phyloP scores from a whole-genome alignment of 805 yeast genomes.

The Kluyveromyces siamensis region DNA sequence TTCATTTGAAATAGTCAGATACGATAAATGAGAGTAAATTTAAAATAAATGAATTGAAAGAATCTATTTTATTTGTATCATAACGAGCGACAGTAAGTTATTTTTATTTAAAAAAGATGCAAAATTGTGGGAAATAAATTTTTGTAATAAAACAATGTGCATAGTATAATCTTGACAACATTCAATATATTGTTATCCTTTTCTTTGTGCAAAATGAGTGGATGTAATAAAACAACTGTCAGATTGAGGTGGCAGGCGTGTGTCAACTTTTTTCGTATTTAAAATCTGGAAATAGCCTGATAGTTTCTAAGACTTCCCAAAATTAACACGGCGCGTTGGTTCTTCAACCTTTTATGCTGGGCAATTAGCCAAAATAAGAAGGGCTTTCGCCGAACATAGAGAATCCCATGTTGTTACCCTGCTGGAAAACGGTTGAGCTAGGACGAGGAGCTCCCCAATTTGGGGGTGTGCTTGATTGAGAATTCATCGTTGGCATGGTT shows the following conservation, averaged over 20 bases:
- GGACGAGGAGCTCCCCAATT: not conserved
- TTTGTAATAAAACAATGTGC: not conserved
- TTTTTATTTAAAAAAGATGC: constrained; percentile 2
- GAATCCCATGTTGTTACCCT: not conserved
- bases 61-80: constrained; percentile 1
- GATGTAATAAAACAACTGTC: not conserved
- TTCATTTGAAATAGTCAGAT: constrained; percentile 2
- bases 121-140: not conserved
- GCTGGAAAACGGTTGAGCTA: not conserved
- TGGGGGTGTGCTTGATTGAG: constrained; percentile 1
- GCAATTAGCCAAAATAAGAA: not conserved
- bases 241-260: not conserved
- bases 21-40: not conserved
- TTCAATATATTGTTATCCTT: not conserved
- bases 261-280: not conserved
- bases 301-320: not conserved
- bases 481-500: not conserved
- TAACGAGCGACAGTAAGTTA: constrained; percentile 3
- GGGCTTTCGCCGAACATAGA: constrained; percentile 1
- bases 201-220: not conserved
- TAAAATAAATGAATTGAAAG: constrained; percentile 4
- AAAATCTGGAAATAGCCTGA: not conserved
- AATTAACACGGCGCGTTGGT: not conserved
- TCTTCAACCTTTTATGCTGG: not conserved
- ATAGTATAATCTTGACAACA: not conserved